A percentile compares a stretch with the other conserved stretches of the same genome.
These are phyloP conservation scores for Fusarium sp. DNA, from an alignment of 2,329 filamentous ascomycete genomes.

Conservation along the genomic window DNA sequence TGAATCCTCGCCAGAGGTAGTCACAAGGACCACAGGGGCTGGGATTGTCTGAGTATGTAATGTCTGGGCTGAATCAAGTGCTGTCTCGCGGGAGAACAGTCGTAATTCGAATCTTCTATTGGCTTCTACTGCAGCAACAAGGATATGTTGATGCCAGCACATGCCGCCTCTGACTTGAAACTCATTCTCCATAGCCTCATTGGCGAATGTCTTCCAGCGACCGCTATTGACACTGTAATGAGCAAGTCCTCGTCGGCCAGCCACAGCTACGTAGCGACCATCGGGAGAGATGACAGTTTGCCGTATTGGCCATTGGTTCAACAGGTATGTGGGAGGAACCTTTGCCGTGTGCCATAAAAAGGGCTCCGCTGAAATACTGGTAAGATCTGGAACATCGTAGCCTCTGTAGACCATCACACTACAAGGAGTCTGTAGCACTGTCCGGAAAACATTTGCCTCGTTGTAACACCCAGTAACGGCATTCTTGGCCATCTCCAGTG, in stretches of 20 bases:
- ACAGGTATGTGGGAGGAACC: slow-evolving; percentile 85
- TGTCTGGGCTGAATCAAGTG: slow-evolving; percentile 78
- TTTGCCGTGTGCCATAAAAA: slow-evolving; percentile 96
- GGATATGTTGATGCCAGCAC: slow-evolving; percentile 98
- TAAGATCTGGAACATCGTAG: slow-evolving; percentile 90
- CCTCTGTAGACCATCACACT: slow-evolving; percentile 93
- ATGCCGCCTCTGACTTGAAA: slow-evolving; percentile 95
- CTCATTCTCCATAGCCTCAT: slow-evolving; percentile 83
- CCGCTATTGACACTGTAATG: slow-evolving; percentile 97
- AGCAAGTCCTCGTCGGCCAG: slow-evolving; percentile 89
- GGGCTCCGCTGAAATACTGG: slow-evolving; percentile 90
- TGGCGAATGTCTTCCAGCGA: slow-evolving; percentile 94
- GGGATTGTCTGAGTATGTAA: slow-evolving; percentile 83
- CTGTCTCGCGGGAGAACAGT: slow-evolving; percentile 89
- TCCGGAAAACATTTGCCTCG: slow-evolving; percentile 89
- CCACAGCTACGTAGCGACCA: slow-evolving; percentile 94
- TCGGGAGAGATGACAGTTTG: slow-evolving; percentile 90
- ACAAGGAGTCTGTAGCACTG: slow-evolving; percentile 87
- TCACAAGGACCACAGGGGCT: slow-evolving; percentile 89
- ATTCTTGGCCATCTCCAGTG: slow-evolving; percentile 92
- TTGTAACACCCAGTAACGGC: slow-evolving; percentile 94
- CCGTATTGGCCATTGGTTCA: slow-evolving; percentile 93
- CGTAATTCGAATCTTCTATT: slow-evolving; percentile 86
- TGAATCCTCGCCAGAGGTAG: slow-evolving; percentile 92
- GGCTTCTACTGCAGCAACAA: slow-evolving; percentile 92